Conservation (phyloP, 2,329 filamentous ascomycete species). For the Pyrenochaeta sp. region DNA sequence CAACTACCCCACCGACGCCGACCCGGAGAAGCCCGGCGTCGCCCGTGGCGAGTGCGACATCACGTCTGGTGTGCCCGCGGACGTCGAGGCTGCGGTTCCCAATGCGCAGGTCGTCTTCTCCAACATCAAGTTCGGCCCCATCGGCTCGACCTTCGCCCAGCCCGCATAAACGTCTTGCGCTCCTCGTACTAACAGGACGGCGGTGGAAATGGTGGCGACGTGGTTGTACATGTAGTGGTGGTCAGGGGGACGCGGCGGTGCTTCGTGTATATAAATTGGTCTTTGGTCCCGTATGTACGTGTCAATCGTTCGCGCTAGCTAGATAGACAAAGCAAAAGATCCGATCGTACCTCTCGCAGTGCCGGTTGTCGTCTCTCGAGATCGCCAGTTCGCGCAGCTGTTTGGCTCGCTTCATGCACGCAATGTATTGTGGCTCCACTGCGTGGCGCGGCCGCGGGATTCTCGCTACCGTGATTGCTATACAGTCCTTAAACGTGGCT, state of each 20-base stretch:
- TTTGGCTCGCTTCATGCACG: too few species aligned
- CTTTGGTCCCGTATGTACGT: background rate
- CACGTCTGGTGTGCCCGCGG: conserved; percentile 35
- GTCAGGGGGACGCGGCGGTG: background rate
- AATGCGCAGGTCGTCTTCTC: conserved; percentile 36
- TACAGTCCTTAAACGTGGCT: too few species aligned
- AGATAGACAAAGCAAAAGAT: too few species aligned
- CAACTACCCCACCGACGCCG: conserved; percentile 61
- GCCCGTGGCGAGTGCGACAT: conserved; percentile 35
- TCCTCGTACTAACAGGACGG: too few species aligned
- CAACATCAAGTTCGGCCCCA: conserved; percentile 41
- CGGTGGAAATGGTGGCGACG: background rate
- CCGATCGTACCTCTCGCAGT: too few species aligned
- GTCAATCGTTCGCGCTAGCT: background rate
- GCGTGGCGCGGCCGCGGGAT: too few species aligned
- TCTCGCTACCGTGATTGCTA: too few species aligned
- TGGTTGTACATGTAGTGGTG: background rate
- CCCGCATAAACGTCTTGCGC: conserved; percentile 17
- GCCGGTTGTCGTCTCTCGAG: too few species aligned
- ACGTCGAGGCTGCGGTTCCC: conserved; percentile 27
- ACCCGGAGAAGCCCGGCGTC: conserved; percentile 36
- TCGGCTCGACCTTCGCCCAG: conserved; percentile 38
- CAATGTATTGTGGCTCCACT: too few species aligned
- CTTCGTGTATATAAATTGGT: conserved; percentile 2
- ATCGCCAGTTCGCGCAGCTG: too few species aligned